These are phyloP conservation scores for Vitis riparia DNA, from an alignment of 164 flowering plant genomes.

Conservation along the genomic window DNA sequence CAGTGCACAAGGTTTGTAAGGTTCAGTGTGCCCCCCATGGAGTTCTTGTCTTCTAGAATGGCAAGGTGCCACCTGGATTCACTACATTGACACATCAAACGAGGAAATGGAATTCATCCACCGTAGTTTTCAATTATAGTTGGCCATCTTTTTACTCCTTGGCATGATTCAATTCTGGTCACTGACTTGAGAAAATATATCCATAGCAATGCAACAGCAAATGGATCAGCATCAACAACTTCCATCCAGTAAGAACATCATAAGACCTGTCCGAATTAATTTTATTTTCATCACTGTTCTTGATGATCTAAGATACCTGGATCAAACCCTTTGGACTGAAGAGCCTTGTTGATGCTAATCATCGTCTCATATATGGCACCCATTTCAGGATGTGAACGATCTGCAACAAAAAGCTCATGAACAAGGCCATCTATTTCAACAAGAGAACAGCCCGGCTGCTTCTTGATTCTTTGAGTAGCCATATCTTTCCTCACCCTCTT, in stretches of 20 bases:
- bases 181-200: too few species aligned
- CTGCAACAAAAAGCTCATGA: constrained; percentile 32
- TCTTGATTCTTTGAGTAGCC: constrained; percentile 21
- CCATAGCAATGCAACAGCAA: not conserved
- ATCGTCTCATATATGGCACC: constrained; percentile 14
- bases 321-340: constrained; percentile 19
- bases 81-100: too few species aligned
- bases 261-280: not conserved
- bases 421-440: constrained; percentile 33
- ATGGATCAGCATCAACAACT: not conserved
- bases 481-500: constrained; percentile 30
- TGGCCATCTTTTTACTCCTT: too few species aligned
- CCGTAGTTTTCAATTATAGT: too few species aligned
- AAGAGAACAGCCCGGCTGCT: constrained; percentile 33
- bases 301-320: constrained; percentile 12
- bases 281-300: not conserved
- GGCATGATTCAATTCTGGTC: too few species aligned
- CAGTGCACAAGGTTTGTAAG: too few species aligned
- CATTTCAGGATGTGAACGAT: constrained; percentile 23
- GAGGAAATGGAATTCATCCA: too few species aligned
- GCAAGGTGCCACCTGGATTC: too few species aligned
- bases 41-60: too few species aligned
- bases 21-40: too few species aligned
- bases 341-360: constrained; percentile 12
- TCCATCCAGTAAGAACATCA: not conserved